phyloP scores from a whole-genome alignment of 805 yeast species.

The Starmera pachycereana region DNA sequence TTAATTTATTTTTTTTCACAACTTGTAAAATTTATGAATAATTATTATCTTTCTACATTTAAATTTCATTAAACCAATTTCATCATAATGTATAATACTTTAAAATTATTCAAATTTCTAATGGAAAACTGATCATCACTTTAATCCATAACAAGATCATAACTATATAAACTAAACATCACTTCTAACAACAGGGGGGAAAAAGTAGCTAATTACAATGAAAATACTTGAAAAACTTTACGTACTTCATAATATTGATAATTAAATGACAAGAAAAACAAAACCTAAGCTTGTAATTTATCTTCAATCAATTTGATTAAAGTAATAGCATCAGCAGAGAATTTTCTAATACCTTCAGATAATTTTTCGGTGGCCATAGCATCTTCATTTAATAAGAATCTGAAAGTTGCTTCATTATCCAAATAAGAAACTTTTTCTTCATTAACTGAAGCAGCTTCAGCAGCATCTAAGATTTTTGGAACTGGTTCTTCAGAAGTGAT shows the following conservation, averaged over 20 bases:
- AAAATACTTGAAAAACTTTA: not conserved
- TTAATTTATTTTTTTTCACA: no score
- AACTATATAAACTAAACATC: no score
- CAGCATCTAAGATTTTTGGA: constrained; percentile 72
- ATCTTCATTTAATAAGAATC: constrained; percentile 87
- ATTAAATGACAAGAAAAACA: not conserved
- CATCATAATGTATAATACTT: no score
- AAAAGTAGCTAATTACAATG: no score
- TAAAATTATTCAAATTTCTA: no score
- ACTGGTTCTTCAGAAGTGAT: constrained; percentile 67
- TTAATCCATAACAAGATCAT: no score
- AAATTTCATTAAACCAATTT: no score
- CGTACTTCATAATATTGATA: not conserved
- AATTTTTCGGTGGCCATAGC: constrained; percentile 98
- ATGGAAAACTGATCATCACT: no score
- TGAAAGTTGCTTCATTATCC: constrained; percentile 82
- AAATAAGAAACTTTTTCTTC: constrained; percentile 68
- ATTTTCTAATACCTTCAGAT: constrained; percentile 95
- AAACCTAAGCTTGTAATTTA: constrained; percentile 35
- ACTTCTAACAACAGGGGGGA: no score
- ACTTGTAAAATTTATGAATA: no score
- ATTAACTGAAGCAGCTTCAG: constrained; percentile 44
- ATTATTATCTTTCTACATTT: no score
- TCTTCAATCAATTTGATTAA: constrained; percentile 57
- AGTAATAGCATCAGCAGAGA: constrained; percentile 86